phyloP scores from a whole-genome alignment of 2,329 filamentous ascomycete genomes.

The Clarireedia paspali region DNA sequence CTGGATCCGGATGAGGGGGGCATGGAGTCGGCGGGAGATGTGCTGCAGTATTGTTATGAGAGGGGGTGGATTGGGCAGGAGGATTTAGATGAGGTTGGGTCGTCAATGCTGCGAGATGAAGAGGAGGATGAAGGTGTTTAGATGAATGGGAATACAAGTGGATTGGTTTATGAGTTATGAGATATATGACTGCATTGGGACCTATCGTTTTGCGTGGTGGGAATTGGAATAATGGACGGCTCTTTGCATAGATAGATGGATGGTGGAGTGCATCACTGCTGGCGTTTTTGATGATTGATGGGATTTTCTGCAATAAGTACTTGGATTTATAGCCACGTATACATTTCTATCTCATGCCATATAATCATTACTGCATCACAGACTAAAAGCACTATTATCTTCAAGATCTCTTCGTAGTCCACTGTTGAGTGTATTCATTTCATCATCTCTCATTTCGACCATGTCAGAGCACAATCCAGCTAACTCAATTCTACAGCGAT shows the following conservation, averaged over 20 bases:
- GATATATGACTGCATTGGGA: not conserved
- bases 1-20: slow-evolving; percentile 34
- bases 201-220: too few relatives aligned
- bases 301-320: not conserved
- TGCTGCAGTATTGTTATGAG: slow-evolving; percentile 16
- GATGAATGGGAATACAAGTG: not conserved
- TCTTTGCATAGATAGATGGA: not conserved
- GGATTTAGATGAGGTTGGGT: slow-evolving; percentile 9
- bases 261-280: not conserved
- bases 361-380: not conserved
- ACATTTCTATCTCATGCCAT: too few relatives aligned
- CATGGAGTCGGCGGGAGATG: slow-evolving; percentile 16
- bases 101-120: not conserved
- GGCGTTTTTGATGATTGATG: not conserved
- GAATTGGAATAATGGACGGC: not conserved
- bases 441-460: too few relatives aligned
- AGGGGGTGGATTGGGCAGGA: slow-evolving; percentile 19
- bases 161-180: not conserved
- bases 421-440: too few relatives aligned
- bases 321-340: not conserved
- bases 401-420: too few relatives aligned
- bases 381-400: too few relatives aligned
- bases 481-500: too few relatives aligned
- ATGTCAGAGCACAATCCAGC: too few relatives aligned
- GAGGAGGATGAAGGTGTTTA: not conserved